Base-by-base conservation (phyloP, 306 rosid genomes). In the Rubus parviflorus region DNA sequence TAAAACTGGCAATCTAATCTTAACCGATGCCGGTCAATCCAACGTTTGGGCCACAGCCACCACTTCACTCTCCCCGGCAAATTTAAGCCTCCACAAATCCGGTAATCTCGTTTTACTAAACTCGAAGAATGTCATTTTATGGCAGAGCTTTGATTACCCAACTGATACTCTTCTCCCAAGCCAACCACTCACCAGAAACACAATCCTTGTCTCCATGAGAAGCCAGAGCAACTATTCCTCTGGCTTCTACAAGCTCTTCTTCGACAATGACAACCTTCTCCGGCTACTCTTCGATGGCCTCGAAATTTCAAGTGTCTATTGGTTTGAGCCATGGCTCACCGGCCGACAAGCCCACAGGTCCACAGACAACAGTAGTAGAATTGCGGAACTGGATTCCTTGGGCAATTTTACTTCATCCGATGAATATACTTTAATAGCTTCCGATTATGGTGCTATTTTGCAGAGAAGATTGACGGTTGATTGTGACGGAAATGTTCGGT, bases 81-180 rank as follows among this genome's bases (percentile, higher is more conserved):
- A 38, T 4, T 67, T 90, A 3, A 12, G 15, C 25, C 89, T 90
- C 37, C 3, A 56, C 11, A 73, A 88, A 40, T 58, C 83, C 0
- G 89, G 95, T 1, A 90, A 88, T 73, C 85, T 88, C 13, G 83
- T 88, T 54, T 22, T 90, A 1, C 49, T 3, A 0, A 51, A 54
- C 46, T 51, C 19, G 0, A 52, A 64, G 8, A 66, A 51, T 17
- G 74, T n/a, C 16, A 37, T 60, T 25, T 47, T 88, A 35, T 90
- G 92, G 90, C 81, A 88, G 22, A 88, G 91, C 80, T 90, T 86
- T 53, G 85, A 86, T 72, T 88, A 46, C 20, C 92, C 96, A 0
- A 86, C 95, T 0, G 88, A 86, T 22, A 86, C 95, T 0, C 89
- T 90, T 60, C 70, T 90, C 1, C 87, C 92, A 4, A 60, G 20